Evolutionary conservation across 306 rosid species (phyloP), one percentile per base, ranked within the genome.

Genomic region (Pueraria montana): DNA sequence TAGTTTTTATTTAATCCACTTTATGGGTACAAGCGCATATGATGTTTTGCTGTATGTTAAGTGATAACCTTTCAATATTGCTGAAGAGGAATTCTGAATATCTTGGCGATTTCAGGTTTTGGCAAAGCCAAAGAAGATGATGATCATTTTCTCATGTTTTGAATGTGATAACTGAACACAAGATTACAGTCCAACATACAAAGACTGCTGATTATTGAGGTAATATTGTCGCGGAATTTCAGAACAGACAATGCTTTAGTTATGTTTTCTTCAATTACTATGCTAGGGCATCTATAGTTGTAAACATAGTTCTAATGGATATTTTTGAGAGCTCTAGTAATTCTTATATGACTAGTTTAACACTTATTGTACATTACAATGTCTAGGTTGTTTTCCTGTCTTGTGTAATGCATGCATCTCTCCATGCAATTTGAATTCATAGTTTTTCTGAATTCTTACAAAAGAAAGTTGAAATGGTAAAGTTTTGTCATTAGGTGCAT

Each of bases 61-160:
- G 40, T 8, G 48, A 46, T 70, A 49, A 50, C 12, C 62, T 83
- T 77, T 81, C 42, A 34, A 21, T 48, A 42, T 68, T 76, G 74
- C 63, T 65, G 79, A 62, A 55, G 61, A 58, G 70, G 82, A 69
- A 74, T 80, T 86, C 80, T 81, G 84, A 83, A 83, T 63, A 53
- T 63, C 81, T 56, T 81, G 70, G 77, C 85, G 32, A 80, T 87
- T 89, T 87, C 96, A 91, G 96, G 94, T 88, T 86, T 84, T 76
- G 80, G 86, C 83, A 78, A 84, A 56, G 74, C 76, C 74, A 80
- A 71, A 12, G 80, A 74, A 78, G 82, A 76, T 73, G 85, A 66
- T 72, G 69, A 83, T 46, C 79, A 63, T 65, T 83, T 84, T 82
- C 58, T 81, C 89, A 74, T 85, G 84, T 43, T 80, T 79, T 59